Conservation (phyloP, 1,139 yeast genomes). For the Nakaseomyces delphensis region DNA sequence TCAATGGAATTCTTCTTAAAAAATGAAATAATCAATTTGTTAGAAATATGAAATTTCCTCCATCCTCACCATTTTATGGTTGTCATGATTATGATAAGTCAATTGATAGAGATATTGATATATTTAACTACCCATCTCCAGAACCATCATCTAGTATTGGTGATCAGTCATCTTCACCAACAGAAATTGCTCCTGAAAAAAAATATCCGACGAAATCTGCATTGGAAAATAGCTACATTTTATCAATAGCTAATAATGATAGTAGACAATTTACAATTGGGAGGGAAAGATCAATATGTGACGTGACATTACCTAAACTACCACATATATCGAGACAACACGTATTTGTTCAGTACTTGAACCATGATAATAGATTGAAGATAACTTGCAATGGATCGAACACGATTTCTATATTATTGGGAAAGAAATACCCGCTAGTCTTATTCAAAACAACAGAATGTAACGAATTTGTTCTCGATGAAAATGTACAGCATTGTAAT, state of each 20-base stretch:
- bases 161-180: slow-evolving; percentile 38
- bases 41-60: slow-evolving; percentile 9
- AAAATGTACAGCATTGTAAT: not conserved
- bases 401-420: slow-evolving; percentile 29
- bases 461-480: not conserved
- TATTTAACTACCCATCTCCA: slow-evolving; percentile 39
- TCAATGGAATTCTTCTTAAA: no score
- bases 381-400: slow-evolving; percentile 34
- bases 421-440: slow-evolving; percentile 5
- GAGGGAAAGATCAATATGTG: slow-evolving; percentile 26
- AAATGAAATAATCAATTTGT: no score
- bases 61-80: slow-evolving; percentile 10
- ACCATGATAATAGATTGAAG: slow-evolving; percentile 25
- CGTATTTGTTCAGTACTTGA: slow-evolving; percentile 27
- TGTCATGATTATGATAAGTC: slow-evolving; percentile 4
- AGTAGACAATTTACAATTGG: slow-evolving; percentile 24
- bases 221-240: slow-evolving; percentile 17
- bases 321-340: slow-evolving; percentile 30
- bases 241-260: slow-evolving; percentile 9
- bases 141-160: slow-evolving; percentile 48
- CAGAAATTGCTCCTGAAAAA: slow-evolving; percentile 15
- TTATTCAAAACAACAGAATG: not conserved
- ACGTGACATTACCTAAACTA: slow-evolving; percentile 26
- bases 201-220: slow-evolving; percentile 1
- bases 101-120: slow-evolving; percentile 2